Evolutionary conservation across 352 stramenopile genomes (phyloP), one percentile per base, ranked within the genome.

Genomic region (Halophytophthora batemanensis): DNA sequence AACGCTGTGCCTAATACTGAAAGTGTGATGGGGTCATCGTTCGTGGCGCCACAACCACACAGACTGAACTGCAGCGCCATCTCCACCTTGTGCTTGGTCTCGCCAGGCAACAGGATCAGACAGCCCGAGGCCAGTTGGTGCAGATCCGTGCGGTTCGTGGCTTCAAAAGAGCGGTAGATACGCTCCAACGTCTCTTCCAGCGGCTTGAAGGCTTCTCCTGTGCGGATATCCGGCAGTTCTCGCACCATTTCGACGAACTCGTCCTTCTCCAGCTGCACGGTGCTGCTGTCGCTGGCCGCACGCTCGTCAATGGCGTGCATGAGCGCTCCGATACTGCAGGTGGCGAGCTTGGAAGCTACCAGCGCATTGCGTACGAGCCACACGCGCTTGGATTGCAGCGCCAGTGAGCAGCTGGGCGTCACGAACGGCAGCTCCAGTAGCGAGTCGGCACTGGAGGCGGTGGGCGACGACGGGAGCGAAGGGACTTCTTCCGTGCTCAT

Each of bases 361-460:
- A 93, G 69, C 11, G 82, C 76, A 40, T 93, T 90, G 48, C 69
- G 74, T 43, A 91, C 69, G 19, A 61, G 40, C 61, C 80, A 59
- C 37, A 84, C 82, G 47, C 80, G 76, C 63, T 82, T 91, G 42
- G 77, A 78, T 50, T 90, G 76, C 25, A 90, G 74, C 50, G 76
- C 68, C 21, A 93, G 56, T 37, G 77, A 76, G 35, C 68, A 79
- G 45, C 56, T 74, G 13, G 77, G 68, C 54, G 56, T 75, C 34
- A 86, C 61, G 45, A 82, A 87, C 2, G 82, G 80, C 46, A 93
- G 39, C 19, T 77, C 60, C 15, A 90, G 51, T 11, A 71, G 52
- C 23, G 61, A 62, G 45, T 89, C 77, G 2, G 64, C 66, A 17
- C 61, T 61, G 36, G 71, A 67, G 1, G 63, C 54, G 8, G 64